phyloP scores from a whole-genome alignment of 108 stramenopile species.

The Conticribra weissflogii region DNA sequence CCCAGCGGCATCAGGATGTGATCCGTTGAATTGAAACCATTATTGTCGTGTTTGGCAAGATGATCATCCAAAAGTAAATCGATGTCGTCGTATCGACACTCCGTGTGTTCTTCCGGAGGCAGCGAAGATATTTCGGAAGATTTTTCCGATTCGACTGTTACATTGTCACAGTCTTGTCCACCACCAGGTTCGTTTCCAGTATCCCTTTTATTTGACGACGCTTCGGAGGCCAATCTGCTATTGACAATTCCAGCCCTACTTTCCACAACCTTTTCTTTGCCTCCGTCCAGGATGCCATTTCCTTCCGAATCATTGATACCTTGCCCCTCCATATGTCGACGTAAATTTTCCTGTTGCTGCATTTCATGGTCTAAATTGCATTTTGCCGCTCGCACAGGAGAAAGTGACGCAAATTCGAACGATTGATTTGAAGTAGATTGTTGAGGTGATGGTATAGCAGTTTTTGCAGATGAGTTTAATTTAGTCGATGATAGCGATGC shows the following conservation, averaged over 20 bases:
- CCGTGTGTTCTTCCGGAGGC: not conserved
- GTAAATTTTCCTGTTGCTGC: slow-evolving; percentile 2
- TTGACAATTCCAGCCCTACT: not conserved
- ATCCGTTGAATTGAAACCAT: not conserved
- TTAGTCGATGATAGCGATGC: not conserved
- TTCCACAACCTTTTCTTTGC: not conserved
- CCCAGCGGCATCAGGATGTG: not conserved
- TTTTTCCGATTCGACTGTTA: not conserved
- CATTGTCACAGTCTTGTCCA: not conserved
- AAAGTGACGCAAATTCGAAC: not conserved
- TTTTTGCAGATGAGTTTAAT: not conserved
- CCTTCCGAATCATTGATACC: not conserved
- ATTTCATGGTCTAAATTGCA: not conserved
- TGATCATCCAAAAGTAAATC: not conserved
- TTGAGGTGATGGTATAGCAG: not conserved
- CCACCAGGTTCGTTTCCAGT: not conserved
- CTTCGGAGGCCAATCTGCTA: not conserved
- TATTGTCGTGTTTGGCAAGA: not conserved
- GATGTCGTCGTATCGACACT: not conserved
- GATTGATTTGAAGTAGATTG: not conserved
- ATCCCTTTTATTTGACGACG: not conserved
- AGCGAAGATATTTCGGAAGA: not conserved
- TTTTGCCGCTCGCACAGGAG: not conserved
- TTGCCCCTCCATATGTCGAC: not conserved
- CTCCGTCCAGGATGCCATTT: not conserved